These are phyloP conservation scores for Stevia rebaudiana DNA, from an alignment of 140 eudicot species.

Conservation along the genomic window DNA sequence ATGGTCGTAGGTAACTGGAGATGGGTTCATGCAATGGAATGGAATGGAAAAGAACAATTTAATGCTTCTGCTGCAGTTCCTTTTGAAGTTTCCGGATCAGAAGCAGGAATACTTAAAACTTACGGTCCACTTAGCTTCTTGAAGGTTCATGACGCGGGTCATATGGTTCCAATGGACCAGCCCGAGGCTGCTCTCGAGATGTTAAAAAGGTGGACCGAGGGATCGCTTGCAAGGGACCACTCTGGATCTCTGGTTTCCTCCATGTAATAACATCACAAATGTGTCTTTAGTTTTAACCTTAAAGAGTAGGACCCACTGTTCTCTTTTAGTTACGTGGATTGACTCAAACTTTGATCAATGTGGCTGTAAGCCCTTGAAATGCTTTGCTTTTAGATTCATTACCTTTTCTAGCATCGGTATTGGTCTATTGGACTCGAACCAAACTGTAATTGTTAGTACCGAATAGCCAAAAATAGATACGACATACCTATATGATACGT, in stretches of 20 bases:
- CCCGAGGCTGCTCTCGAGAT: slow-evolving; percentile 78
- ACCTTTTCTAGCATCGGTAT: not conserved
- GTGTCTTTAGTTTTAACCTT: not conserved
- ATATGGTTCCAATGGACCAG: slow-evolving; percentile 98
- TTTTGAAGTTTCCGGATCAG: slow-evolving; percentile 67
- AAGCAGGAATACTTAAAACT: slow-evolving; percentile 69
- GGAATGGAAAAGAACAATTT: slow-evolving; percentile 79
- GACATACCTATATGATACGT: no score
- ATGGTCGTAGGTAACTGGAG: slow-evolving; percentile 63
- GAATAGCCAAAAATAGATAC: no score
- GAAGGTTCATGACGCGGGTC: slow-evolving; percentile 91
- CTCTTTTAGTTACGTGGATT: slow-evolving; percentile 6
- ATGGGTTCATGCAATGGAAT: slow-evolving; percentile 97
- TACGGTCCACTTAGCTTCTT: slow-evolving; percentile 85
- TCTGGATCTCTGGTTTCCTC: slow-evolving; percentile 46
- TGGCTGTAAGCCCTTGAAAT: not conserved
- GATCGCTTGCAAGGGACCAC: slow-evolving; percentile 40
- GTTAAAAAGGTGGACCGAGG: slow-evolving; percentile 70
- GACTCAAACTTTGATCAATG: not conserved
- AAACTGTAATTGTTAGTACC: no score
- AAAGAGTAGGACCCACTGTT: slow-evolving; percentile 7
- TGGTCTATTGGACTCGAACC: no score
- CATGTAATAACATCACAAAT: slow-evolving; percentile 34
- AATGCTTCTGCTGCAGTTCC: slow-evolving; percentile 53
- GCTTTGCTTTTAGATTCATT: not conserved